Percentiles rank a stretch among this genome's conserved stretches.
These are phyloP conservation scores for Candida saitoana DNA, from an alignment of 805 yeast genomes.

Conservation along the genomic window DNA sequence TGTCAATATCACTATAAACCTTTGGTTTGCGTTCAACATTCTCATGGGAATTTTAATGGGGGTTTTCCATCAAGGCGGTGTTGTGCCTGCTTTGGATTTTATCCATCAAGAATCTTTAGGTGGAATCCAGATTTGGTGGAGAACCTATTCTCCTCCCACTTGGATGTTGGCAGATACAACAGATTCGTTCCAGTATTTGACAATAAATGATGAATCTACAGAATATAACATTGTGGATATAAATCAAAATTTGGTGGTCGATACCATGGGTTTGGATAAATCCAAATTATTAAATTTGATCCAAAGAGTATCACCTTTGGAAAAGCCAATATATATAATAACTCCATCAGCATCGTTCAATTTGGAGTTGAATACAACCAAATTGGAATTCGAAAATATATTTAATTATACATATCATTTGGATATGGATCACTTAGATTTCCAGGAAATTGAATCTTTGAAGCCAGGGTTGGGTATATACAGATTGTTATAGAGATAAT, in stretches of 20 bases:
- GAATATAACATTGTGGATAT: constrained; percentile 6
- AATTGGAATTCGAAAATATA: constrained; percentile 11
- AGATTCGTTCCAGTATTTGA: constrained; percentile 12
- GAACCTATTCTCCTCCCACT: constrained; percentile 89
- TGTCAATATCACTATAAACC: constrained; percentile 21
- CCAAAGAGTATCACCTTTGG: constrained; percentile 6
- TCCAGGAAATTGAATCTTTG: constrained; percentile 42
- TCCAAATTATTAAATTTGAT: constrained; percentile 19
- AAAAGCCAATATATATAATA: constrained; percentile 20
- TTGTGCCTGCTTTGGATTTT: constrained; percentile 58
- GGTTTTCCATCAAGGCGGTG: constrained; percentile 84
- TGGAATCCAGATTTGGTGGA: constrained; percentile 76
- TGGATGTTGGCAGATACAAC: constrained; percentile 57
- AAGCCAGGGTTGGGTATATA: constrained; percentile 65
- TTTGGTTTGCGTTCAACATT: constrained; percentile 66
- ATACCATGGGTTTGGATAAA: constrained; percentile 46
- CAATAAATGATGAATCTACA: constrained; percentile 12
- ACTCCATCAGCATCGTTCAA: constrained; percentile 39
- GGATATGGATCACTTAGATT: constrained; percentile 74
- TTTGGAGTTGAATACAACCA: constrained; percentile 13
- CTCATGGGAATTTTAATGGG: constrained; percentile 68
- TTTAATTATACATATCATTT: constrained; percentile 46
- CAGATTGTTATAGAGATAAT: constrained; percentile 19
- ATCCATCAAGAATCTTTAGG: constrained; percentile 20
- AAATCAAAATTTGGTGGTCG: constrained; percentile 27